Evolutionary conservation across 352 stramenopile genomes (phyloP), one percentile per base, ranked within the genome.

Genomic region (Globisporangium alternatum): DNA sequence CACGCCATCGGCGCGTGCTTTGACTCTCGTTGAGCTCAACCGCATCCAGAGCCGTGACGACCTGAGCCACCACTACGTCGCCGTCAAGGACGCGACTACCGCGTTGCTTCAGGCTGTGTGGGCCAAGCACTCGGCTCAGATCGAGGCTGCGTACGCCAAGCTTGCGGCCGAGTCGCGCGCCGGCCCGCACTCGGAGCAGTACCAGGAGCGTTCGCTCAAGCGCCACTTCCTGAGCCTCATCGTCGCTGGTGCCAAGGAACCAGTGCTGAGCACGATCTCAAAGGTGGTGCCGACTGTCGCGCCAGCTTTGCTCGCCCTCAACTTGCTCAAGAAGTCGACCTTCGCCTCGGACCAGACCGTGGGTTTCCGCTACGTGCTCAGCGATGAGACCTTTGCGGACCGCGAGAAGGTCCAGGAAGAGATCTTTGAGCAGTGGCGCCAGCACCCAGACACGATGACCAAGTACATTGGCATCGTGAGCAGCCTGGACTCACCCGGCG

Each of bases 401-500:
- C 81, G 83, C 35, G 59, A 70, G 4, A 81, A 84, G 64, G 77
- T 92, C 8, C 86, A 94, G 71, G 58, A 81, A 30, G 73, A 89
- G 59, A 72, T 91, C 56, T 88, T 88, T 51, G 72, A 83, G 51
- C 77, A 91, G 55, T 94, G 83, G 86, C 71, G 76, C 51, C 70
- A 81, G 70, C 81, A 80, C 45, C 83, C 83, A 0, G 86, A 92
- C 55, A 91, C 86, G 70, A 64, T 92, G 54, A 88, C 82, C 35
- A 88, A 88, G 67, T 94, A 94, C 78, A 91, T 94, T 66, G 66
- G 76, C 17, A 83, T 90, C 30, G 69, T 94, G 33, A 83, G 78
- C 67, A 89, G 78, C 60, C 66, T 94, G 64, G 68, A 81, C 55
- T 76, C 81, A 28, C 80, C 65, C 22, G 81, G 91, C 37, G 82